Base-by-base conservation (phyloP, 352 stramenopile genomes). In the Phytopythium mirpurense region DNA sequence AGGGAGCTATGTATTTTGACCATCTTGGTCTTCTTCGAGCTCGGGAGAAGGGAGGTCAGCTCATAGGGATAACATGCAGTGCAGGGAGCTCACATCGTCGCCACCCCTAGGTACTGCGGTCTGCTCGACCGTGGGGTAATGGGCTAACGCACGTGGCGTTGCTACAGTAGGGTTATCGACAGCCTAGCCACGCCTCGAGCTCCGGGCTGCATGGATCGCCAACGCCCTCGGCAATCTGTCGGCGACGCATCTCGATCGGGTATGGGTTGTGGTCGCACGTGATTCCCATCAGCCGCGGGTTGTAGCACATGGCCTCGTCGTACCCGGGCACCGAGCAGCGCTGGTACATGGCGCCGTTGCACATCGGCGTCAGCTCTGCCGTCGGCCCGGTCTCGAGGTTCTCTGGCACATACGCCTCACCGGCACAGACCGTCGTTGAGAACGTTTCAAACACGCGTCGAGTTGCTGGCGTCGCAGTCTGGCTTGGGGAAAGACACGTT, bases 341-440 rank as follows among this genome's bases (percentile, higher is more conserved):
- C 5, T 47, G 50, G 15, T 65, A 73, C 55, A 69, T 50, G 0
- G 56, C 59, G 0, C 63, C 71, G 5, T 57, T 63, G 54, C 71
- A 77, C 2, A 29, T n/a, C 5, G 34, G 24, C 23, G 58, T 56
- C 12, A 27, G 29, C 0, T 56, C 40, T 2, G 24, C 9, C n/a
- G 54, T 60, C 14, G 41, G 32, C 11, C 50, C 18, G 15, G 44
- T 29, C 43, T 48, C 40, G 10, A 67, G 8, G 18, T 31, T 2
- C 5, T 24, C 46, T 11, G 42, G 32, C 2, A 37, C 0, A 9
- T 38, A 9, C 16, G 54, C 19, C 31, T 60, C 44, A 24, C 54
- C 67, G 16, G 51, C 62, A 7, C 65, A 78, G 2, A 73, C 48
- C 3, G 42, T 62, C 0, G 40, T 15, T 7, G 60, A 55, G 26